phyloP scores from a whole-genome alignment of 352 stramenopile species.

The Pythium myriotylum region DNA sequence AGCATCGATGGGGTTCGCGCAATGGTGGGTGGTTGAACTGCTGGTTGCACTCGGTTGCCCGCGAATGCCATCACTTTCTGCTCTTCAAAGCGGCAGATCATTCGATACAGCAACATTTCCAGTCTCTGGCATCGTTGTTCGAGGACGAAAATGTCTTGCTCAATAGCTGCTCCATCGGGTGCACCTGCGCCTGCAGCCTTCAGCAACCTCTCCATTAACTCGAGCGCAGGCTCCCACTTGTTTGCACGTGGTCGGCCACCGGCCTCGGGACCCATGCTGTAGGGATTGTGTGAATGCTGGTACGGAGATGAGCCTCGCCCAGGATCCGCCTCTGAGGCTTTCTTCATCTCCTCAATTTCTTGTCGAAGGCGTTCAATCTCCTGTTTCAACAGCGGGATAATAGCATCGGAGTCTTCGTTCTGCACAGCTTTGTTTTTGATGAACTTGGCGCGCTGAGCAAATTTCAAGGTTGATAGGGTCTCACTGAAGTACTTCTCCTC shows the following conservation, averaged over 20 bases:
- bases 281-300: slow-evolving; percentile 22
- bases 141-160: slow-evolving; percentile 42
- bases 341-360: slow-evolving; percentile 54
- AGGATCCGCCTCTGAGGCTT: neutral
- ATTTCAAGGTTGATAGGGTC: slow-evolving; percentile 88
- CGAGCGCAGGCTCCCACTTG: slow-evolving; percentile 75
- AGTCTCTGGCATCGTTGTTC: slow-evolving; percentile 67
- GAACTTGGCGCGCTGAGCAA: slow-evolving; percentile 86
- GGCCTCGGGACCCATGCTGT: slow-evolving; percentile 33
- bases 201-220: slow-evolving; percentile 81
- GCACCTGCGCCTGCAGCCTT: slow-evolving; percentile 54
- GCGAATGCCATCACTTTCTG: slow-evolving; percentile 74
- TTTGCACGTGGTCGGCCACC: slow-evolving; percentile 42
- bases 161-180: slow-evolving; percentile 39
- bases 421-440: slow-evolving; percentile 90
- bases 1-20: slow-evolving; percentile 34
- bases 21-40: slow-evolving; percentile 19
- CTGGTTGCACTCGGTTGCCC: slow-evolving; percentile 33
- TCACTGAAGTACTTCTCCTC: slow-evolving; percentile 87
- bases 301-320: slow-evolving; percentile 9
- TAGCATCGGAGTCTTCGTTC: slow-evolving; percentile 80
- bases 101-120: slow-evolving; percentile 84
- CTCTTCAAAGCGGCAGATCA: slow-evolving; percentile 87
- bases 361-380: slow-evolving; percentile 72
- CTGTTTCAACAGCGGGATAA: slow-evolving; percentile 72